Percentiles rank a stretch among this genome's conserved stretches.
These are phyloP conservation scores for Syzygium aqueum DNA, from an alignment of 345 rosid genomes.

Conservation along the genomic window DNA sequence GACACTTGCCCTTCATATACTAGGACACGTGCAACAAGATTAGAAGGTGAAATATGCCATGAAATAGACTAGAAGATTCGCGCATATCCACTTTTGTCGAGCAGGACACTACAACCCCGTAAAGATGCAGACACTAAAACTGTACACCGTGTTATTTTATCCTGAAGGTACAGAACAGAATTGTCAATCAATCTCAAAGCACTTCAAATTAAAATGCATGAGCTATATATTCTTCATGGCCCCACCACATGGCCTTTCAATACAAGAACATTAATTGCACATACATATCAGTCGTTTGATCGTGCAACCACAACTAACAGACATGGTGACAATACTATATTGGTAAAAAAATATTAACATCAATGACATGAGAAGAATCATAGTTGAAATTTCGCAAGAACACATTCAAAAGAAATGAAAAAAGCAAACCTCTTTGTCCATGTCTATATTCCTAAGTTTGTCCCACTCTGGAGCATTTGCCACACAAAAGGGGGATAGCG, in stretches of 20 bases:
- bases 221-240: background rate
- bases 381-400: background rate
- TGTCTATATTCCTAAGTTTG: slow-evolving; percentile 84
- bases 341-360: background rate
- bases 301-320: background rate
- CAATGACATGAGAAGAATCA: background rate
- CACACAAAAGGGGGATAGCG: slow-evolving; percentile 75
- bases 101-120: background rate
- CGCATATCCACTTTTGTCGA: background rate
- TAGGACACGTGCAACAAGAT: background rate
- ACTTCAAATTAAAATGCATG: background rate
- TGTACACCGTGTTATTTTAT: background rate
- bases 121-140: background rate
- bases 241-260: background rate
- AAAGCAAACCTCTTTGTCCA: slow-evolving; percentile 80
- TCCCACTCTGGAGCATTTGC: slow-evolving; percentile 80
- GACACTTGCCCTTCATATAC: background rate
- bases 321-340: background rate
- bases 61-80: background rate
- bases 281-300: background rate
- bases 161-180: background rate
- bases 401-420: background rate
- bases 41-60: background rate
- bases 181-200: background rate
- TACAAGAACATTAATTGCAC: background rate